phyloP scores from a whole-genome alignment of 1,284 basidiomycete species.

The Boletellus deceptivus region DNA sequence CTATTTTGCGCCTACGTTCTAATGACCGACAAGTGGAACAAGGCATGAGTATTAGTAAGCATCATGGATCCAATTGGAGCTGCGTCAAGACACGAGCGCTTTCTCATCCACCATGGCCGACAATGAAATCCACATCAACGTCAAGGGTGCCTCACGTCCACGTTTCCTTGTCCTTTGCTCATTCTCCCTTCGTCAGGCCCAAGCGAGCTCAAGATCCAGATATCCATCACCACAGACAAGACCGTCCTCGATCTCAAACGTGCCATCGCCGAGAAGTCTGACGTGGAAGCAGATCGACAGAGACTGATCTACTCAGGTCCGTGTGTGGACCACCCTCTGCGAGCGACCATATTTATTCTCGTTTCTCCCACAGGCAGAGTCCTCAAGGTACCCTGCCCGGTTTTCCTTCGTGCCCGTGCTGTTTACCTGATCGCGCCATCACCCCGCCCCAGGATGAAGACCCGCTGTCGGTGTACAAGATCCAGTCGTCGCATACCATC shows the following conservation, averaged over 20 bases:
- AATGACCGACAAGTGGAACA: too few species aligned
- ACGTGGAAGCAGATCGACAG: constrained; percentile 84
- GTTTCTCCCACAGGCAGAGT: constrained; percentile 53
- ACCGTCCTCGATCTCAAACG: constrained; percentile 84
- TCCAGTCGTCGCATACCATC: constrained; percentile 82
- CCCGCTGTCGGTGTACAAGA: constrained; percentile 79
- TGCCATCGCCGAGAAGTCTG: constrained; percentile 77
- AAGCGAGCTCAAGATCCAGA: constrained; percentile 86
- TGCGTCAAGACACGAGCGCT: too few species aligned
- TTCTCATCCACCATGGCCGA: too few species aligned
- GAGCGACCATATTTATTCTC: neutral
- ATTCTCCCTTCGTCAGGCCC: constrained; percentile 52
- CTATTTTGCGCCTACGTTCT: too few species aligned
- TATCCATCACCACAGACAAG: constrained; percentile 75
- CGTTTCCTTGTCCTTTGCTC: neutral
- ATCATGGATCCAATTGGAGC: too few species aligned
- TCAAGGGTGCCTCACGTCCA: constrained; percentile 53
- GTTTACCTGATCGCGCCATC: constrained; percentile 9
- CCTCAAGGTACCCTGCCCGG: constrained; percentile 55
- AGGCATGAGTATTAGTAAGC: too few species aligned
- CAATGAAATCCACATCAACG: constrained; percentile 69
- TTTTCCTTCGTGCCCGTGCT: neutral
- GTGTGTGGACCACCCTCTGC: constrained; percentile 17
- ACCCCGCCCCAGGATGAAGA: constrained; percentile 72
- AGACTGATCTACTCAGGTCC: constrained; percentile 85